A percentile compares a stretch with the other conserved stretches of the same genome.
Evolutionary conservation across 1,284 basidiomycete genomes (phyloP).

Genomic region (Vanrija humicola): DNA sequence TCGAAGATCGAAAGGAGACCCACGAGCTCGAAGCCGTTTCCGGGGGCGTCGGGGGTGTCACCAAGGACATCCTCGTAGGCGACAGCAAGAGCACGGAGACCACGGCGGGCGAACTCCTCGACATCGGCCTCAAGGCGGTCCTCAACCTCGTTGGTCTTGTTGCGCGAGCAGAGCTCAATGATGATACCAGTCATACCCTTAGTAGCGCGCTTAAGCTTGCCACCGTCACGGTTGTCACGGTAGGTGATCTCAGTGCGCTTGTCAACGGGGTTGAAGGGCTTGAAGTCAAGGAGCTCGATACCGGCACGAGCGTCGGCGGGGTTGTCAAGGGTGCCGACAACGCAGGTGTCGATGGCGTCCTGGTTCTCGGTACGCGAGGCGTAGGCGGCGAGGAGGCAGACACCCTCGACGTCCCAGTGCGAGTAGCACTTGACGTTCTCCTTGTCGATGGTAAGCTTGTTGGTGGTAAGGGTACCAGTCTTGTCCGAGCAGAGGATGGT

Average conservation of each 20-base stretch:
- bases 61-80: slow-evolving; percentile 90
- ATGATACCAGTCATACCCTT: slow-evolving; percentile 99
- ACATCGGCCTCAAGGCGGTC: slow-evolving; percentile 89
- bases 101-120: slow-evolving; percentile 90
- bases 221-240: slow-evolving; percentile 76
- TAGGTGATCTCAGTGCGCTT: slow-evolving; percentile 99
- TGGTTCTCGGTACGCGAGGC: slow-evolving; percentile 98
- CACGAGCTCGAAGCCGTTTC: slow-evolving; percentile 94
- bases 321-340: slow-evolving; percentile 76
- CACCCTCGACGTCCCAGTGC: slow-evolving; percentile 80
- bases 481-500: slow-evolving; percentile 97
- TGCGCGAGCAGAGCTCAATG: slow-evolving; percentile 91
- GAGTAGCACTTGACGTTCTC: slow-evolving; percentile 88
- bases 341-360: slow-evolving; percentile 90
- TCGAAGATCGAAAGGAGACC: slow-evolving; percentile 97
- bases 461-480: slow-evolving; percentile 95
- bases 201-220: slow-evolving; percentile 94
- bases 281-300: slow-evolving; percentile 96
- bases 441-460: slow-evolving; percentile 97
- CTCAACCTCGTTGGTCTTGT: slow-evolving; percentile 91
- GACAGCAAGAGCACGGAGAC: slow-evolving; percentile 96
- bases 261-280: slow-evolving; percentile 98
- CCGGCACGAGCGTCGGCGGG: slow-evolving; percentile 72
- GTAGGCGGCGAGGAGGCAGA: slow-evolving; percentile 89
- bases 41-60: slow-evolving; percentile 54